These are phyloP conservation scores for Chaetomium tenue DNA, from an alignment of 495 filamentous ascomycete species.

Conservation along the genomic window DNA sequence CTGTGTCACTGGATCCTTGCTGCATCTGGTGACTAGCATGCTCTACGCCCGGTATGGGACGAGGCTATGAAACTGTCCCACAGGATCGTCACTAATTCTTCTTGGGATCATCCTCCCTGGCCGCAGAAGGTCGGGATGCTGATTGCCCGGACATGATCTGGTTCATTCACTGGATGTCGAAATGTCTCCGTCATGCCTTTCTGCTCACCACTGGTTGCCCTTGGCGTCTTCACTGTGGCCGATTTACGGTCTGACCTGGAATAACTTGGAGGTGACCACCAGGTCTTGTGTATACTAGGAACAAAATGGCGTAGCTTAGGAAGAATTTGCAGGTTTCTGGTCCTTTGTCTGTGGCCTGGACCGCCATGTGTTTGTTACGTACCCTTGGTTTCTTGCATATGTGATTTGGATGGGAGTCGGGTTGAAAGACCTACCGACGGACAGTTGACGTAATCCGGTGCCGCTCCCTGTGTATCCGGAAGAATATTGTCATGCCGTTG, in stretches of 20 bases:
- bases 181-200: not conserved
- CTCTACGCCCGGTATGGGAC: slow-evolving; percentile 7
- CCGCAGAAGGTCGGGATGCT: not conserved
- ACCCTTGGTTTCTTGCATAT: not conserved
- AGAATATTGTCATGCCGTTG: not conserved
- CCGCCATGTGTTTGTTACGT: too few relatives aligned
- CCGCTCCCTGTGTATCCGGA: not conserved
- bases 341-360: too few relatives aligned
- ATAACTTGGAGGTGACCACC: not conserved
- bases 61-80: slow-evolving; percentile 7
- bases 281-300: slow-evolving; percentile 4
- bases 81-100: not conserved
- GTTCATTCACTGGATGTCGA: not conserved
- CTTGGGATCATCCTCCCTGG: not conserved
- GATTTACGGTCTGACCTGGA: not conserved
- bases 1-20: not conserved
- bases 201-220: not conserved
- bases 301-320: not conserved
- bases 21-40: slow-evolving; percentile 7
- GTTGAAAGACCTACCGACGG: not conserved
- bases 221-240: not conserved
- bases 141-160: not conserved
- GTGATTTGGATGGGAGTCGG: not conserved
- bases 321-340: not conserved
- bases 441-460: not conserved